Percentiles rank a stretch among this genome's conserved stretches.
phyloP scores from a whole-genome alignment of 1,139 yeast genomes.

The Sporopachydermia cereana region DNA sequence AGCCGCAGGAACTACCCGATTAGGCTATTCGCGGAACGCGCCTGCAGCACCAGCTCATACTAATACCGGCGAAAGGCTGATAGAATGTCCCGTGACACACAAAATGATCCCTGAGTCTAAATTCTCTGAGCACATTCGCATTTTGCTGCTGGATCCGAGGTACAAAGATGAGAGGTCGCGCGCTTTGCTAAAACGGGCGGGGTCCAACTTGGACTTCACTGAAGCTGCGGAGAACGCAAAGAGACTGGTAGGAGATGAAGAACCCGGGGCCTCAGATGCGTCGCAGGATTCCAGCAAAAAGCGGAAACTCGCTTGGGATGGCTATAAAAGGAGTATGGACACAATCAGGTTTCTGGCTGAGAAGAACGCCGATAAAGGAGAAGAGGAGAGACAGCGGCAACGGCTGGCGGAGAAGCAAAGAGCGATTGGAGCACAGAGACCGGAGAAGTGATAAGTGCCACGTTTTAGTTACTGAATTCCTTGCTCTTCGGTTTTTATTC shows the following conservation, averaged over 20 bases:
- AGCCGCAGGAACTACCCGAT: conserved; percentile 59
- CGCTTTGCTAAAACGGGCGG: conserved; percentile 44
- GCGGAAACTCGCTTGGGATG: conserved; percentile 20
- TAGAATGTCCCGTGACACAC: conserved; percentile 67
- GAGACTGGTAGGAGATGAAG: conserved; percentile 30
- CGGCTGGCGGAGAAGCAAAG: conserved; percentile 14
- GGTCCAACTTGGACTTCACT: conserved; percentile 52
- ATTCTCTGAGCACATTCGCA: conserved; percentile 63
- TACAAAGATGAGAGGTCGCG: conserved; percentile 61
- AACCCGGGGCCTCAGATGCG: conserved; percentile 11
- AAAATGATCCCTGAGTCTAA: conserved; percentile 56
- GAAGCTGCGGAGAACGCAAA: conserved; percentile 72
- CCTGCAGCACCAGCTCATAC: too few species aligned
- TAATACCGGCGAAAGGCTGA: conserved; percentile 25
- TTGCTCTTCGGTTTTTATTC: too few species aligned
- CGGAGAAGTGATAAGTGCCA: too few species aligned
- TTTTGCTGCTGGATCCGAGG: conserved; percentile 67
- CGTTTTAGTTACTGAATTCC: too few species aligned
- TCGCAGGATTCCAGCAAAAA: conserved; percentile 7
- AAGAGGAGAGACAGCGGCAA: conserved; percentile 15
- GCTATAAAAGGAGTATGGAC: conserved; percentile 16
- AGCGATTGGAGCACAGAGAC: conserved; percentile 14
- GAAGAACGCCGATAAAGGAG: conserved; percentile 13
- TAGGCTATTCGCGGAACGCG: conserved; percentile 21
- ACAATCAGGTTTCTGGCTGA: conserved; percentile 18